These are phyloP conservation scores for Physaria fendleri DNA, from an alignment of 345 rosid genomes.

Conservation along the genomic window DNA sequence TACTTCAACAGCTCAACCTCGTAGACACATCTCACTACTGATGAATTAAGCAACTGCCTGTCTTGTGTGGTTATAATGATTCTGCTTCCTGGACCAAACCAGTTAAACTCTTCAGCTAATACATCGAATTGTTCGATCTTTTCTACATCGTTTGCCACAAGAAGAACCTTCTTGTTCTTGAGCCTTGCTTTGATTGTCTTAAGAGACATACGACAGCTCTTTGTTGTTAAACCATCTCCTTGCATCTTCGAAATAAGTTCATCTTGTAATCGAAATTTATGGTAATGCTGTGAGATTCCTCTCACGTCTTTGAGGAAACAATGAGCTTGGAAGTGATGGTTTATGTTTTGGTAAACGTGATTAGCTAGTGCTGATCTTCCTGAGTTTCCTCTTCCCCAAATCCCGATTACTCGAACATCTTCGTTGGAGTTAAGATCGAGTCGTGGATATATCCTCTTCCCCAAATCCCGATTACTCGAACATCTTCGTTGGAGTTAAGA, in stretches of 20 bases:
- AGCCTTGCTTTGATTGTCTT: constrained; percentile 26
- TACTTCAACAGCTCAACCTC: constrained; percentile 21
- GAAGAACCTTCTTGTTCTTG: constrained; percentile 14
- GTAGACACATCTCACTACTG: constrained; percentile 15
- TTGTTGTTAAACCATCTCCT: constrained; percentile 21
- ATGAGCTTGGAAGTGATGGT: constrained; percentile 24
- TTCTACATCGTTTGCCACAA: constrained; percentile 29
- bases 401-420: no score
- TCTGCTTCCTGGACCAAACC: constrained; percentile 33
- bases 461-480: constrained; percentile 25
- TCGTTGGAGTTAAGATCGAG: no score
- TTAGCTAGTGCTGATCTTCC: constrained; percentile 28
- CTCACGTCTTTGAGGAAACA: constrained; percentile 28
- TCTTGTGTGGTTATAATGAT: constrained; percentile 28
- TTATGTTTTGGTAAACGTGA: constrained; percentile 18
- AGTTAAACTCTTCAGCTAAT: constrained; percentile 24
- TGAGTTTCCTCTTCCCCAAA: no score
- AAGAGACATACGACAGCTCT: background rate
- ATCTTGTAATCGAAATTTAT: constrained; percentile 5
- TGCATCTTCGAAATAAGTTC: constrained; percentile 24
- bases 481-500: constrained; percentile 5
- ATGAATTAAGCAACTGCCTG: constrained; percentile 16
- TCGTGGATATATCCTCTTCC: no score
- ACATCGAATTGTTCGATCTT: constrained; percentile 25
- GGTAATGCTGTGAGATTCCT: background rate